Evolutionary conservation across 2,329 filamentous ascomycete genomes (phyloP).

Genomic region (Nemania sp.): DNA sequence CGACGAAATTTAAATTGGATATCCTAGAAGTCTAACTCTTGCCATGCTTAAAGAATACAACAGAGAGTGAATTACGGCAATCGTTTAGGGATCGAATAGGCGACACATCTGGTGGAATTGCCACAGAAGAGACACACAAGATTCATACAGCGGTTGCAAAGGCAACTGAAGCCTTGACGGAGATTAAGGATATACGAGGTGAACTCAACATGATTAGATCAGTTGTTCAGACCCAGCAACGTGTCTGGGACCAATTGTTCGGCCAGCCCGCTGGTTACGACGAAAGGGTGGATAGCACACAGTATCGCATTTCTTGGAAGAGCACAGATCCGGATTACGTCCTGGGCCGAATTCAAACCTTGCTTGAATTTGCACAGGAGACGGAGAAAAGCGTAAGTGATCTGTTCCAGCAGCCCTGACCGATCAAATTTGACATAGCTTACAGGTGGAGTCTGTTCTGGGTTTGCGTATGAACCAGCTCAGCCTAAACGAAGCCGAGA

Average conservation of each 20-base stretch:
- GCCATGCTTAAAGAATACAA: neutral
- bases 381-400: neutral
- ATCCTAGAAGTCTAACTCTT: too few relatives aligned
- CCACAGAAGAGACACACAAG: neutral
- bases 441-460: constrained; percentile 2
- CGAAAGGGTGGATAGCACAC: neutral
- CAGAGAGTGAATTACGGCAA: neutral
- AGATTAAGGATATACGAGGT: neutral
- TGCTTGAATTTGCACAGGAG: neutral
- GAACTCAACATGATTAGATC: constrained; percentile 1
- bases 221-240: neutral
- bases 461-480: neutral
- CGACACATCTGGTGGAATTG: neutral
- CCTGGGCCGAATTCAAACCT: neutral
- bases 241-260: neutral
- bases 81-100: neutral
- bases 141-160: neutral
- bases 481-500: neutral
- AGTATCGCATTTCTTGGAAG: neutral
- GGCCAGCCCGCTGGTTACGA: neutral
- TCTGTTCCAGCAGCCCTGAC: neutral
- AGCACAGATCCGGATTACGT: neutral
- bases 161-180: neutral
- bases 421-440: neutral
- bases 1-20: neutral